Evolutionary conservation across 176 grass and related monocot species (phyloP).

Genomic region (Hordeum marinum): DNA sequence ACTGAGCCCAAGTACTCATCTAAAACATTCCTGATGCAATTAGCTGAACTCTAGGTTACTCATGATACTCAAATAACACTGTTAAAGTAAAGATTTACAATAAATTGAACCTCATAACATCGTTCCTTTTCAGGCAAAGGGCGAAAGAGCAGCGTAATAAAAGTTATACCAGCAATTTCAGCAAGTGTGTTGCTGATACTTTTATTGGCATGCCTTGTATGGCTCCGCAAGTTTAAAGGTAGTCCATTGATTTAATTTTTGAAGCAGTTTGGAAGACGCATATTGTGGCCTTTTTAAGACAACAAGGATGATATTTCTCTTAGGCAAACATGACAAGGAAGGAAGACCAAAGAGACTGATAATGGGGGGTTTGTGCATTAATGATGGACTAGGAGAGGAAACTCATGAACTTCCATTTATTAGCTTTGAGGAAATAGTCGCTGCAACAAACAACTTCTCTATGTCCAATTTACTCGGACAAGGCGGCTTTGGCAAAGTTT

Average conservation of each 20-base stretch:
- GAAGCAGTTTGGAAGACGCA: neutral
- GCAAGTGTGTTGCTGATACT: neutral
- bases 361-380: neutral
- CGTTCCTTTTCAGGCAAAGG: neutral
- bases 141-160: neutral
- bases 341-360: neutral
- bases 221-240: neutral
- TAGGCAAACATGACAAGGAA: neutral
- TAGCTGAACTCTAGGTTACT: neutral
- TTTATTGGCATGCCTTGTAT: neutral
- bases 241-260: neutral
- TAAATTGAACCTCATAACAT: neutral
- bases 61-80: neutral
- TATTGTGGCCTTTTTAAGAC: neutral
- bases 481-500: conserved; percentile 51
- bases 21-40: neutral
- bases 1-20: neutral
- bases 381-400: neutral
- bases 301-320: neutral
- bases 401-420: conserved; percentile 20
- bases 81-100: neutral
- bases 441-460: conserved; percentile 35
- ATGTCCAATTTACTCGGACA: conserved; percentile 23
- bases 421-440: conserved; percentile 5
- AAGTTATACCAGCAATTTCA: conserved; percentile 1